Percentiles rank a stretch among this genome's conserved stretches.
phyloP scores from a whole-genome alignment of 2,329 filamentous ascomycete species.

The Talaromyces rugulosus region DNA sequence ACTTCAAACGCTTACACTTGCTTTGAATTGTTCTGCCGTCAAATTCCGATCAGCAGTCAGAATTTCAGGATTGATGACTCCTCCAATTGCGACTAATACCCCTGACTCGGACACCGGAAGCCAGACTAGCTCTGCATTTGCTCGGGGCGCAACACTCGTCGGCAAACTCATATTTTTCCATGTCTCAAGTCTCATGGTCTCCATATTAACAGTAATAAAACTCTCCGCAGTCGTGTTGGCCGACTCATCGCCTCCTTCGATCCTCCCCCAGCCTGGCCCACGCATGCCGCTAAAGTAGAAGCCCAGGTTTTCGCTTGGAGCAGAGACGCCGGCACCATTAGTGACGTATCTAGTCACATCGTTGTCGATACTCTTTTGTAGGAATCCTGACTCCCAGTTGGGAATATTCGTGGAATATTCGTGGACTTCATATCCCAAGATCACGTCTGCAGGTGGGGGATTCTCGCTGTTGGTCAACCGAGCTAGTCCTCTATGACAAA shows the following conservation, averaged over 20 bases:
- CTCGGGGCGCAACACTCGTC: slow-evolving; percentile 48
- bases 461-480: slow-evolving; percentile 30
- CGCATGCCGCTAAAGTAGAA: slow-evolving; percentile 67
- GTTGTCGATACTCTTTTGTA: slow-evolving; percentile 37
- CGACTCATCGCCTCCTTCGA: slow-evolving; percentile 38
- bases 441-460: slow-evolving; percentile 39
- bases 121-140: slow-evolving; percentile 65
- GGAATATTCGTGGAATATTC: slow-evolving; percentile 41
- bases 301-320: slow-evolving; percentile 65
- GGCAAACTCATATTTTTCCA: slow-evolving; percentile 59
- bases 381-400: slow-evolving; percentile 44
- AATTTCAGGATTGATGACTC: slow-evolving; percentile 25
- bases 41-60: slow-evolving; percentile 12
- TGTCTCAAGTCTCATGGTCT: slow-evolving; percentile 42
- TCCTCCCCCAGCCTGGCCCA: slow-evolving; percentile 47
- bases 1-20: slow-evolving; percentile 15
- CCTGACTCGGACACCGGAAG: slow-evolving; percentile 36
- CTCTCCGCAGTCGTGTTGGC: slow-evolving; percentile 46
- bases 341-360: slow-evolving; percentile 59
- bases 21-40: slow-evolving; percentile 8
- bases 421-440: slow-evolving; percentile 52
- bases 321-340: slow-evolving; percentile 60
- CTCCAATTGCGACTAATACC: slow-evolving; percentile 36
- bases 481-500: slow-evolving; percentile 43
- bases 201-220: slow-evolving; percentile 61